A percentile compares a stretch with the other conserved stretches of the same genome.
Evolutionary conservation across 495 filamentous ascomycete species (phyloP).

Genomic region (Pseudoneurospora amorphoporcata): DNA sequence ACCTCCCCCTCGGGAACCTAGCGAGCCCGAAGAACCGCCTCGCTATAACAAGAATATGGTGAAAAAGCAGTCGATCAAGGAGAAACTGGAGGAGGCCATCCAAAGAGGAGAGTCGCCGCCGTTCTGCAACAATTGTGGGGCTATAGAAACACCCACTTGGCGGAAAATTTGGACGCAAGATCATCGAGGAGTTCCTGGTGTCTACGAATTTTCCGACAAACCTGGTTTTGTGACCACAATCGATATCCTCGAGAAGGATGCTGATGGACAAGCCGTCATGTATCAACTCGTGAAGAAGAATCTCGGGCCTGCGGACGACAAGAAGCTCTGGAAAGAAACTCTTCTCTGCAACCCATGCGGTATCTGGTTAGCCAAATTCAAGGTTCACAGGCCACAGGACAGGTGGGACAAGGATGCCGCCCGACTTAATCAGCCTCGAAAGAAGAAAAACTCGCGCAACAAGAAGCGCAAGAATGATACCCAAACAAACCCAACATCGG

Average conservation of each 20-base stretch:
- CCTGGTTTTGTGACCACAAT: conserved; percentile 53
- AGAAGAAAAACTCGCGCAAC: conserved; percentile 32
- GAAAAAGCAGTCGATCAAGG: conserved; percentile 52
- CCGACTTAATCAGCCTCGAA: conserved; percentile 36
- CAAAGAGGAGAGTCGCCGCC: conserved; percentile 64
- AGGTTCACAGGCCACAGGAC: conserved; percentile 68
- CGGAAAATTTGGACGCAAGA: conserved; percentile 74
- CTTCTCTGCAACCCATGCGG: conserved; percentile 93
- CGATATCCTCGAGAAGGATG: conserved; percentile 52
- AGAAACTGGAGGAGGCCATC: conserved; percentile 56
- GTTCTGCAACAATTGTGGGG: conserved; percentile 85
- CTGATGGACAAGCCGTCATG: conserved; percentile 43
- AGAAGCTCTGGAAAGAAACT: conserved; percentile 55
- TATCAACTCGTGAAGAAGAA: conserved; percentile 72
- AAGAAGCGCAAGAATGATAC: conserved; percentile 37
- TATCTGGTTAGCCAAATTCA: conserved; percentile 83
- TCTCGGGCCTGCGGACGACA: conserved; percentile 45
- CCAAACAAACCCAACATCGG: conserved; percentile 34
- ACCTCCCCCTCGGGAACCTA: conserved; percentile 5
- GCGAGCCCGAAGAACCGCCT: conserved; percentile 13
- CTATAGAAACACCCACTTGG: conserved; percentile 93
- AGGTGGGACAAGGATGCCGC: conserved; percentile 65
- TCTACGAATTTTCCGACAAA: conserved; percentile 57
- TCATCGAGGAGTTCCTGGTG: conserved; percentile 47
- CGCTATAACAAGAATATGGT: conserved; percentile 38